phyloP scores from a whole-genome alignment of 208 protist genomes.

The Leishmania arabica region DNA sequence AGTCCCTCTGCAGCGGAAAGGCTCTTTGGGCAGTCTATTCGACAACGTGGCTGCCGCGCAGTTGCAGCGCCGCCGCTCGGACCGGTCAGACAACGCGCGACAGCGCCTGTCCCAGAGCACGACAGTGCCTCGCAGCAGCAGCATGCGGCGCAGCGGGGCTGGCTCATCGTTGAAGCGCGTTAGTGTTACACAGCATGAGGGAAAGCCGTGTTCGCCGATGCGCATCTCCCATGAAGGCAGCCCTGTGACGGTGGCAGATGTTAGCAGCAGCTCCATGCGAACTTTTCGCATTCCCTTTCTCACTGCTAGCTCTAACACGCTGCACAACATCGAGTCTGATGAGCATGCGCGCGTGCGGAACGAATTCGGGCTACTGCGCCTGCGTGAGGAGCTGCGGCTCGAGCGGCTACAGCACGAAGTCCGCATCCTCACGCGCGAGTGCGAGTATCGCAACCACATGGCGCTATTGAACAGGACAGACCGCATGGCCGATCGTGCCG shows the following conservation, averaged over 20 bases:
- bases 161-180: constrained; percentile 22
- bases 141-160: constrained; percentile 12
- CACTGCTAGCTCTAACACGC: not conserved
- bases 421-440: constrained; percentile 39
- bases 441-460: constrained; percentile 42
- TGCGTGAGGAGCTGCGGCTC: constrained; percentile 42
- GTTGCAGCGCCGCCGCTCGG: constrained; percentile 21
- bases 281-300: not conserved
- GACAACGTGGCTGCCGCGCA: constrained; percentile 4
- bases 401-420: constrained; percentile 58
- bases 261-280: not conserved
- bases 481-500: constrained; percentile 32
- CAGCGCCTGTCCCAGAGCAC: constrained; percentile 9
- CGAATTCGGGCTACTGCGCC: constrained; percentile 35
- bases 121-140: constrained; percentile 16
- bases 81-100: constrained; percentile 9
- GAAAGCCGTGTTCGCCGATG: constrained; percentile 18
- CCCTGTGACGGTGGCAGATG: not conserved
- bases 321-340: constrained; percentile 15
- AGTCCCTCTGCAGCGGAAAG: constrained; percentile 30
- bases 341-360: constrained; percentile 27
- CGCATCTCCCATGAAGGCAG: constrained; percentile 19
- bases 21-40: constrained; percentile 33
- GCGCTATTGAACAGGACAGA: constrained; percentile 28
- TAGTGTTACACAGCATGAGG: constrained; percentile 27